Base-by-base conservation (phyloP, 1,284 basidiomycete genomes). In the Exobasidium rhododendri region DNA sequence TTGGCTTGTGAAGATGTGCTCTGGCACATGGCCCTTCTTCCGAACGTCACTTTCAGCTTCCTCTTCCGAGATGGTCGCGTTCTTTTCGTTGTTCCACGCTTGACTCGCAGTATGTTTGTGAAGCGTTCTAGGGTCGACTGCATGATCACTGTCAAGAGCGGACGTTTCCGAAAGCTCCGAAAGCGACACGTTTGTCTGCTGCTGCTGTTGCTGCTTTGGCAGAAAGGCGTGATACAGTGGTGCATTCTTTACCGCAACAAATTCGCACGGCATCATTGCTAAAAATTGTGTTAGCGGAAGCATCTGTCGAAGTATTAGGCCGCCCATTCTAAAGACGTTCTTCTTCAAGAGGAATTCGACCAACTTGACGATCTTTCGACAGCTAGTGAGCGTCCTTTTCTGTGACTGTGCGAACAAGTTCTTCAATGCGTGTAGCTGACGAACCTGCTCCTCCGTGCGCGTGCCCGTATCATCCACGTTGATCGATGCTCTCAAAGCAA, bases 281-380 rank as follows among this genome's bases (percentile, higher is more conserved):
- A 75, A 64, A 55, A 74, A 75, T 35, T 72, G 69, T 1, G 73
- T 67, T 3, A 74, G 65, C 20, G 69, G 67, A 57, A 70, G 68
- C 56, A 75, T 60, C 49, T 69, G 69, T 53, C 67, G 64, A 4
- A 69, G 56, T 3, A 74, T 24, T 20, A 68, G 62, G 5, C 73
- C 71, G 28, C 71, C 71, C 5, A 66, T 73, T 62, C 73, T 71
- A 62, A 74, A 55, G 17, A 64, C 52, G 29, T 68, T 67, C 52
- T 69, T 56, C 0, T 64, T 69, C 29, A 75, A 62, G 0, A 75
- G 58, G 17, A 71, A 64, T 28, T 68, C 67, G 32, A 70, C 53
- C 24, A 75, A 60, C 20, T 62, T 65, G 1, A 69, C 71, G 7
- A 73, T 67, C 53, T 64, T 62, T 13, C 73, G 63, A 47, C 69